Conservation (phyloP, 176 grass and related monocot species). For the Juncus effusus region DNA sequence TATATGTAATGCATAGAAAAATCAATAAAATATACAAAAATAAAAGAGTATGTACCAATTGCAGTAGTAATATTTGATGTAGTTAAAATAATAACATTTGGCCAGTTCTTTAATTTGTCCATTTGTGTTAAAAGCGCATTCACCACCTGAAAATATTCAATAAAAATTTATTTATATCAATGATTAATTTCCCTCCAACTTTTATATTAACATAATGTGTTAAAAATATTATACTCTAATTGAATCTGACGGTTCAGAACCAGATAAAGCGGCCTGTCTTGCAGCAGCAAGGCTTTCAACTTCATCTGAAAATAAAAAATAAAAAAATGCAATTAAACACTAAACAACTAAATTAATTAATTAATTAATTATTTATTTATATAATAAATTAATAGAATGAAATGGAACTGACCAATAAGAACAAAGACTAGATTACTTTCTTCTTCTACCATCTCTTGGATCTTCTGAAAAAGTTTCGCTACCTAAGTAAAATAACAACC, state of each 20-base stretch:
- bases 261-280: conserved; percentile 94
- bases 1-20: too few species aligned
- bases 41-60: conserved; percentile 58
- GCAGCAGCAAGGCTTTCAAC: conserved; percentile 99
- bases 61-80: conserved; percentile 99
- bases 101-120: conserved; percentile 99
- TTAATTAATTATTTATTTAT: background rate
- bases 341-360: background rate
- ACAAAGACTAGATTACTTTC: conserved; percentile 94
- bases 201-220: too few species aligned
- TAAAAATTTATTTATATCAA: too few species aligned
- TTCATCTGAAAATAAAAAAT: conserved; percentile 64
- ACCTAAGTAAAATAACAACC: conserved; percentile 43
- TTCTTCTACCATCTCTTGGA: conserved; percentile 99
- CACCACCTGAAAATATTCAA: conserved; percentile 72
- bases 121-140: conserved; percentile 98
- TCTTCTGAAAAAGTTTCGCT: conserved; percentile 99
- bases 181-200: too few species aligned
- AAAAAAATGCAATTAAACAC: conserved; percentile 24
- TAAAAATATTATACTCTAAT: conserved; percentile 63
- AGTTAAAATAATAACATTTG: conserved; percentile 97
- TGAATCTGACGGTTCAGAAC: conserved; percentile 99
- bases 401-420: conserved; percentile 72
- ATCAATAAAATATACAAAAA: background rate
- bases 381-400: conserved; percentile 3